Base-by-base conservation (phyloP, 2,329 filamentous ascomycete species). In the Monosporascus sp. region DNA sequence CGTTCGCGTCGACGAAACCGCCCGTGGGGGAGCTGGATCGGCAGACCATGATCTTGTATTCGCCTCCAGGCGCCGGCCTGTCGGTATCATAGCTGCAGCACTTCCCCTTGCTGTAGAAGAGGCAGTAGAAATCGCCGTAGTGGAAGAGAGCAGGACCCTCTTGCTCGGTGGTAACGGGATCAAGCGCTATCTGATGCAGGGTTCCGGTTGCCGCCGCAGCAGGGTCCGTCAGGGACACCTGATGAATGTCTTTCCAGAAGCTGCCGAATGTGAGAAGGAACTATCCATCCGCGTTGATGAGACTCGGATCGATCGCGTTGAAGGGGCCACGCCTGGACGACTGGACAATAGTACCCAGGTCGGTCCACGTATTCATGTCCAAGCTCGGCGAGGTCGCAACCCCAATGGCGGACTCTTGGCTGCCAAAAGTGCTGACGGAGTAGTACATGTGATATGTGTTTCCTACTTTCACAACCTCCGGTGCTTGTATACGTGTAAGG, bases 171-270 rank as follows among this genome's bases (percentile, higher is more conserved):
- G 67, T 68, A 1, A 74, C 76, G 1, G 67, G 69, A 49, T 83
- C 73, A 64, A 76, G 84, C 0, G 79, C 79, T 44, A 86, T 66
- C 43, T 83, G 76, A 51, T 73, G 69, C 1, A 76, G 54, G 3
- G 45, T 56, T 68, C 41, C 82, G 78, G 6, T 75, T 73, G 51
- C 72, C 57, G 55, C 71, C 73, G 63, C 86, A 77, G 31, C 77
- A 79, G 60, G 28, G 24, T 51, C 50, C 51, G 52, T 51, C 61
- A 66, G 65, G 28, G 58, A 7, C 1, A 82, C 80, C 63, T 83
- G 80, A 70, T 81, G 86, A 54, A 89, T 75, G 62, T 84, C 79
- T 7, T 71, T 67, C 84, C 85, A 90, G 75, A 87, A 89, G 14
- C 82, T 86, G 24, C 86, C 86, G 57, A 88, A 89, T 55, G 75